These are phyloP conservation scores for Raffaelea albimanens DNA, from an alignment of 2,329 filamentous ascomycete genomes.

Conservation along the genomic window DNA sequence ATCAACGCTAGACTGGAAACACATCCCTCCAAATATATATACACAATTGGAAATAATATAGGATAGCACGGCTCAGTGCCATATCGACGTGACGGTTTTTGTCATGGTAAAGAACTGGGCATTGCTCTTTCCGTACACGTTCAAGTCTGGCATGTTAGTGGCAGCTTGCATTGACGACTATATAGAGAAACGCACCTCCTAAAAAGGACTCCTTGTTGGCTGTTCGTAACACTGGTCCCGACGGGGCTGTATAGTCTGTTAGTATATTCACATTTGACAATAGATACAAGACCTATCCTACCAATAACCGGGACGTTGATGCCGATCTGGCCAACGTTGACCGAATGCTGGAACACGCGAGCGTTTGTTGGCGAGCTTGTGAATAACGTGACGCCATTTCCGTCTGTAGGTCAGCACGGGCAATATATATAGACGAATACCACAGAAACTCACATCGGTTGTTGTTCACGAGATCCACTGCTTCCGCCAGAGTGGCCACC, in stretches of 20 bases:
- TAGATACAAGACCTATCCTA: neutral
- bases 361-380: conserved; percentile 70
- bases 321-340: conserved; percentile 76
- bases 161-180: neutral
- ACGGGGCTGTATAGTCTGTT: conserved; percentile 1
- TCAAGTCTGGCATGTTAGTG: neutral
- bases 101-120: conserved; percentile 6
- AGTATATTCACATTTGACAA: too few relatives aligned
- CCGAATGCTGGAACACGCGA: conserved; percentile 65
- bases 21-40: too few relatives aligned
- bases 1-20: too few relatives aligned
- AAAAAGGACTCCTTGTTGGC: conserved; percentile 6
- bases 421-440: neutral
- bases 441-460: conserved; percentile 48
- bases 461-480: conserved; percentile 69
- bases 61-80: neutral
- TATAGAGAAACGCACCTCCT: neutral
- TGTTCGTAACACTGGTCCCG: conserved; percentile 1
- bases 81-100: conserved; percentile 1
- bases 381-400: conserved; percentile 79
- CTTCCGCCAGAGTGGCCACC: conserved; percentile 67
- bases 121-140: conserved; percentile 1
- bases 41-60: too few relatives aligned
- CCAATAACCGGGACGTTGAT: conserved; percentile 66
- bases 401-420: conserved; percentile 30